Evolutionary conservation across 345 rosid species (phyloP).

Genomic region (Bruguiera gymnorhiza): DNA sequence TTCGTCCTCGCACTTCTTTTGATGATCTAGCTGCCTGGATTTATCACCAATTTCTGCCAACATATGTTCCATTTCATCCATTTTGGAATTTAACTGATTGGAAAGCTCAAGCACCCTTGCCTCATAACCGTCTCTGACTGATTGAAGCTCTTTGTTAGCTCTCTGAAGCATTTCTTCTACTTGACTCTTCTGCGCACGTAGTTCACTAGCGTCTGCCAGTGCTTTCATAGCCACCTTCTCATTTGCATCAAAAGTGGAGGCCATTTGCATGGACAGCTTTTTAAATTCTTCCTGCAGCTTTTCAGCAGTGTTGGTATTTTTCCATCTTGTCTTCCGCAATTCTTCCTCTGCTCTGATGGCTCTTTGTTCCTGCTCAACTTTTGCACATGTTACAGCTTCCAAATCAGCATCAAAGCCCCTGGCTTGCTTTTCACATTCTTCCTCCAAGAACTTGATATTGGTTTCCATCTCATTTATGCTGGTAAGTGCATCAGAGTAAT

Average conservation of each 20-base stretch:
- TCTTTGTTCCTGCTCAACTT: slow-evolving; percentile 72
- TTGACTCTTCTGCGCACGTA: slow-evolving; percentile 53
- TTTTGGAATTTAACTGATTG: slow-evolving; percentile 39
- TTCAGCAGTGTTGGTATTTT: slow-evolving; percentile 70
- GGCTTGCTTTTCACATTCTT: slow-evolving; percentile 61
- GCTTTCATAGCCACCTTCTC: slow-evolving; percentile 83
- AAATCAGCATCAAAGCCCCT: slow-evolving; percentile 59
- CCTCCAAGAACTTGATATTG: slow-evolving; percentile 54
- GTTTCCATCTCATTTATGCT: slow-evolving; percentile 49
- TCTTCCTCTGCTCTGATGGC: slow-evolving; percentile 83
- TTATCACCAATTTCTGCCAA: slow-evolving; percentile 44
- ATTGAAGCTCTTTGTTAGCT: slow-evolving; percentile 51
- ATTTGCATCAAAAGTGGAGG: slow-evolving; percentile 69
- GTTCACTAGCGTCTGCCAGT: slow-evolving; percentile 60
- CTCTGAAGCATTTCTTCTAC: slow-evolving; percentile 60
- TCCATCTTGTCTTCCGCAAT: slow-evolving; percentile 59
- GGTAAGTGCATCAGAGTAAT: slow-evolving; percentile 26
- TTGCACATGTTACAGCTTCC: slow-evolving; percentile 48
- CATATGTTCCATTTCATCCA: slow-evolving; percentile 43
- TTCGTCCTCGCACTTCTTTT: slow-evolving; percentile 51
- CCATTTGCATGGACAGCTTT: slow-evolving; percentile 74
- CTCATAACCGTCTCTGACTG: slow-evolving; percentile 44
- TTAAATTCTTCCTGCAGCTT: slow-evolving; percentile 78
- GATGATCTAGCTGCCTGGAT: slow-evolving; percentile 49
- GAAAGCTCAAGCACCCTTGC: slow-evolving; percentile 47